Evolutionary conservation across 352 stramenopile species (phyloP).

Genomic region (Phytophthora chlamydospora): DNA sequence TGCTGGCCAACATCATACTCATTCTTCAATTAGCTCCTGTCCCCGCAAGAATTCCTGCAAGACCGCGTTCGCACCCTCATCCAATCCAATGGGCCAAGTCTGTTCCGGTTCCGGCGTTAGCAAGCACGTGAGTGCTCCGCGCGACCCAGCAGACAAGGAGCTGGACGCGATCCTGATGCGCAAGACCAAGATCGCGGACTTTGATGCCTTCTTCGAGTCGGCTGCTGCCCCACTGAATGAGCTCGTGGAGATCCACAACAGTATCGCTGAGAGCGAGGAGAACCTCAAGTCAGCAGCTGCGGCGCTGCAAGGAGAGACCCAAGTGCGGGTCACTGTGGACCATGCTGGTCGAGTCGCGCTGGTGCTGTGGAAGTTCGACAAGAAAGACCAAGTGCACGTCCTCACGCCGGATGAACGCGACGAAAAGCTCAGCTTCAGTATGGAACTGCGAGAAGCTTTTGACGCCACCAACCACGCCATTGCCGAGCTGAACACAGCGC

Average conservation of each 20-base stretch:
- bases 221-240: constrained; percentile 28
- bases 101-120: constrained; percentile 52
- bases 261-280: constrained; percentile 58
- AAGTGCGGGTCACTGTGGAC: constrained; percentile 40
- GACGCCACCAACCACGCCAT: constrained; percentile 21
- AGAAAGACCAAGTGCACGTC: constrained; percentile 49
- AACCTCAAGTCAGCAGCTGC: constrained; percentile 56
- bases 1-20: constrained; percentile 35
- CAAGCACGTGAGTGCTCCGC: constrained; percentile 46
- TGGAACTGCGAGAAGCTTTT: constrained; percentile 23
- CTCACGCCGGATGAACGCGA: constrained; percentile 27
- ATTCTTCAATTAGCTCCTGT: constrained; percentile 43
- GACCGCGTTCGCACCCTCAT: neutral
- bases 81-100: constrained; percentile 58
- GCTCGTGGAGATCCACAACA: constrained; percentile 46
- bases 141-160: constrained; percentile 37
- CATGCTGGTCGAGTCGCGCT: constrained; percentile 30
- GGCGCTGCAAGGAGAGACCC: constrained; percentile 54
- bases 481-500: constrained; percentile 37
- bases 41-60: constrained; percentile 23
- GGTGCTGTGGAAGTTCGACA: constrained; percentile 53
- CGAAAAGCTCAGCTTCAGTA: constrained; percentile 23
- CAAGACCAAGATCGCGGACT: constrained; percentile 33
- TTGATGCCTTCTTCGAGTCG: constrained; percentile 30
- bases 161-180: constrained; percentile 27